Evolutionary conservation across 116 monocot species (phyloP).

Genomic region (Phalaenopsis hybrid): DNA sequence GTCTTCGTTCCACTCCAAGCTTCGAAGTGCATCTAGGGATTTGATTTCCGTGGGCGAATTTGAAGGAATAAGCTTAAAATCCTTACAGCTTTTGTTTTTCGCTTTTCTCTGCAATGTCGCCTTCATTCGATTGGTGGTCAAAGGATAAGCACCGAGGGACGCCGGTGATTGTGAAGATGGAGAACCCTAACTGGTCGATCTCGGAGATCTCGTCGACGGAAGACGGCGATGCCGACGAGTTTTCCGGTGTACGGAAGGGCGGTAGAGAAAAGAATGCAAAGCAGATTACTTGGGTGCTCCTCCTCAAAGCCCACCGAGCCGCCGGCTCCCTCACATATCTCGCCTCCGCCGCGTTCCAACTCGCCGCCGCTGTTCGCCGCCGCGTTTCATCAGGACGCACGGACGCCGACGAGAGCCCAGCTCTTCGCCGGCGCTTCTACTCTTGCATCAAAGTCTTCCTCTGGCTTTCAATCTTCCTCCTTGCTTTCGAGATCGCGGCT

Average conservation of each 20-base stretch:
- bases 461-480: slow-evolving; percentile 49
- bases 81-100: neutral
- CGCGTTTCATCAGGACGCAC: slow-evolving; percentile 34
- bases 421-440: slow-evolving; percentile 22
- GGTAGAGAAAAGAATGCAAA: slow-evolving; percentile 66
- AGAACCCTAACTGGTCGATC: slow-evolving; percentile 56
- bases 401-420: slow-evolving; percentile 28
- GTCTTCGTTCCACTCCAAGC: neutral
- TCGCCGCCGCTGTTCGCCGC: slow-evolving; percentile 26
- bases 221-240: slow-evolving; percentile 29
- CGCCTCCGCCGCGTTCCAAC: slow-evolving; percentile 36
- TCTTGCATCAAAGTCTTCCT: slow-evolving; percentile 39
- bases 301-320: slow-evolving; percentile 74
- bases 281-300: slow-evolving; percentile 85
- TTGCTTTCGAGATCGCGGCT: slow-evolving; percentile 67
- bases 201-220: slow-evolving; percentile 43
- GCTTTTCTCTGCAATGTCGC: slow-evolving; percentile 3
- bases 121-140: slow-evolving; percentile 8
- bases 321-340: slow-evolving; percentile 64
- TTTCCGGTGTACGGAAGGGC: slow-evolving; percentile 23
- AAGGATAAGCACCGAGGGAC: slow-evolving; percentile 27
- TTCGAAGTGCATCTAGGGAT: neutral
- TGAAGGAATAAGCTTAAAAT: neutral
- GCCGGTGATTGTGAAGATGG: slow-evolving; percentile 76
- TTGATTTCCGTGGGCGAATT: slow-evolving; percentile 7